These are phyloP conservation scores for Penicillium cosmopolitanum DNA, from an alignment of 495 filamentous ascomycete genomes.

Conservation along the genomic window DNA sequence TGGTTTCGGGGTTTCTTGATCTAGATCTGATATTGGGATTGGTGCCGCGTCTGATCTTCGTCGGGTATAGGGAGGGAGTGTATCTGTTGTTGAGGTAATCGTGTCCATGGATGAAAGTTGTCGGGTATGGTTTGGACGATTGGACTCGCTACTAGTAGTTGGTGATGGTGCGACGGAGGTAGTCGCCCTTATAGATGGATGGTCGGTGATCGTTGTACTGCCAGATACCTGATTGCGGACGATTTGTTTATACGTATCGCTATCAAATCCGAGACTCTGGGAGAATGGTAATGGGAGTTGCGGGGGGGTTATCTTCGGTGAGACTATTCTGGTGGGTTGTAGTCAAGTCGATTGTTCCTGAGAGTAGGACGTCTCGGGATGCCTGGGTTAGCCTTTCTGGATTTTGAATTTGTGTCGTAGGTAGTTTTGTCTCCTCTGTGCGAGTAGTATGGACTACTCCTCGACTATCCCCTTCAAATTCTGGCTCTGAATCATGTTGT, in stretches of 20 bases:
- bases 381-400: not conserved
- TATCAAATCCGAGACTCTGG: constrained; percentile 9
- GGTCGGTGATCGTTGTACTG: constrained; percentile 1
- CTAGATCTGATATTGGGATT: constrained; percentile 14
- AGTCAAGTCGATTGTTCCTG: constrained; percentile 12
- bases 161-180: constrained; percentile 5
- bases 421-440: not conserved
- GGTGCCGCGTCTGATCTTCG: constrained; percentile 18
- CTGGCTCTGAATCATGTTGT: constrained; percentile 10
- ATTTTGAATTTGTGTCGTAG: not conserved
- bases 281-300: not conserved
- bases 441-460: not conserved
- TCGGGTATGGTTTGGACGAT: not conserved
- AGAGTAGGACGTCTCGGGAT: constrained; percentile 6
- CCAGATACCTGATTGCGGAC: not conserved
- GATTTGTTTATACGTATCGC: constrained; percentile 13
- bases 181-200: not conserved
- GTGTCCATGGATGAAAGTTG: not conserved
- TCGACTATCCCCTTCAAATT: not conserved
- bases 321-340: not conserved
- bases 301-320: not conserved
- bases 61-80: constrained; percentile 6
- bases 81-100: not conserved
- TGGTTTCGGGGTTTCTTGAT: not conserved
- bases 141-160: constrained; percentile 7